These are phyloP conservation scores for Leptomonas pyrrhocoris DNA, from an alignment of 208 protist species.

Conservation along the genomic window DNA sequence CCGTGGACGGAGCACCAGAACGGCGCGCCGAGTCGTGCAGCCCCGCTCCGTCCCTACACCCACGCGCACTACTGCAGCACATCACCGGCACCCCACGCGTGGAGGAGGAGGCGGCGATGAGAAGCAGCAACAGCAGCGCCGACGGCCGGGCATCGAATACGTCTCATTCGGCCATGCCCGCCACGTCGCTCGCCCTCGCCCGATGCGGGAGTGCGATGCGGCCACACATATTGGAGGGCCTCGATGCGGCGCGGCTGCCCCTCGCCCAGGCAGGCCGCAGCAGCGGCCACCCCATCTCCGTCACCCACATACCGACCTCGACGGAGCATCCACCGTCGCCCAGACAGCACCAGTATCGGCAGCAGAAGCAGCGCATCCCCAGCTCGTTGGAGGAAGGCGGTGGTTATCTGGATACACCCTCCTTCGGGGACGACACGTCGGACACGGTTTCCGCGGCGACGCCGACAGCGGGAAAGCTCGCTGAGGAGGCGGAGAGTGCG, in stretches of 20 bases:
- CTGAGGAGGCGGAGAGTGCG: not conserved
- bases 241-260: no score
- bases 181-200: no score
- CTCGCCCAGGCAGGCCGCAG: no score
- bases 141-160: no score
- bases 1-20: not conserved
- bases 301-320: not conserved
- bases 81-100: not conserved
- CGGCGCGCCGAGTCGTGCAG: not conserved
- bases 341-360: not conserved
- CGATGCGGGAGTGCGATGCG: not conserved
- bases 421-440: not conserved
- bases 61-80: not conserved
- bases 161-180: no score
- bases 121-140: slow-evolving; percentile 1
- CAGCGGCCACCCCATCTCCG: no score
- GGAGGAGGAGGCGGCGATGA: not conserved
- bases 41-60: not conserved
- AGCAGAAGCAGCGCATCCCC: not conserved
- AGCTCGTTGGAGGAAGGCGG: not conserved
- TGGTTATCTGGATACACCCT: not conserved
- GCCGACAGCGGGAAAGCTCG: no score
- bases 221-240: not conserved
- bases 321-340: not conserved
- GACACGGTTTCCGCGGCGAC: not conserved